Percentiles rank a stretch among this genome's conserved stretches.
Evolutionary conservation across 306 rosid genomes (phyloP).

Genomic region (Glycine soja): DNA sequence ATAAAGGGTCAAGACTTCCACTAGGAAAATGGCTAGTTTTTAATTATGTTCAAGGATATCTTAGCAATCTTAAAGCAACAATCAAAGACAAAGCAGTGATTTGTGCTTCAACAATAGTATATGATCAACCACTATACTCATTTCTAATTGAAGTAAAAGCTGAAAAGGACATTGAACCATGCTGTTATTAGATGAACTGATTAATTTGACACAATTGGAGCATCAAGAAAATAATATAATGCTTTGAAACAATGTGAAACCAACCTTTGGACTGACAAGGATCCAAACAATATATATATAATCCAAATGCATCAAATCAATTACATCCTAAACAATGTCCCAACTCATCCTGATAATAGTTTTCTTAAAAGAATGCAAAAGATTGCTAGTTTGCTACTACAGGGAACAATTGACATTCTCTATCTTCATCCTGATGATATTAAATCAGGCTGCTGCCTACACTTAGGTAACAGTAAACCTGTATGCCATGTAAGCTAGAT

Average conservation of each 20-base stretch:
- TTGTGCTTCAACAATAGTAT: too few species aligned
- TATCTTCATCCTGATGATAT: conserved; percentile 47
- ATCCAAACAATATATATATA: conserved; percentile 44
- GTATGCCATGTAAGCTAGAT: conserved; percentile 54
- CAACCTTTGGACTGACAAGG: conserved; percentile 37
- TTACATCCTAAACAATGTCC: conserved; percentile 45
- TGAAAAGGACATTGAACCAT: neutral
- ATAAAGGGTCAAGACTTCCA: too few species aligned
- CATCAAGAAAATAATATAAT: conserved; percentile 12
- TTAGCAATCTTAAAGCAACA: neutral
- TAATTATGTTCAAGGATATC: neutral
- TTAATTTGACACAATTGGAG: neutral
- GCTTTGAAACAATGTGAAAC: conserved; percentile 19
- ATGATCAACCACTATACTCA: neutral
- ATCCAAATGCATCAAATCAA: conserved; percentile 56
- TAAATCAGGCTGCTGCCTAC: conserved; percentile 52
- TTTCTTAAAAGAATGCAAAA: conserved; percentile 51
- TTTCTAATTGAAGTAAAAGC: conserved; percentile 1
- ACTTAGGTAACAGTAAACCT: conserved; percentile 52
- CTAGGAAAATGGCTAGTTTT: neutral
- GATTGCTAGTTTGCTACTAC: conserved; percentile 45
- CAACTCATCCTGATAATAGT: conserved; percentile 37
- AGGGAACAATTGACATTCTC: conserved; percentile 39
- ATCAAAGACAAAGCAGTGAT: too few species aligned
- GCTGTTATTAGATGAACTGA: neutral